Evolutionary conservation across 2,329 filamentous ascomycete species (phyloP), one percentile per base, ranked within the genome.

Genomic region (Exophiala oligosperma): DNA sequence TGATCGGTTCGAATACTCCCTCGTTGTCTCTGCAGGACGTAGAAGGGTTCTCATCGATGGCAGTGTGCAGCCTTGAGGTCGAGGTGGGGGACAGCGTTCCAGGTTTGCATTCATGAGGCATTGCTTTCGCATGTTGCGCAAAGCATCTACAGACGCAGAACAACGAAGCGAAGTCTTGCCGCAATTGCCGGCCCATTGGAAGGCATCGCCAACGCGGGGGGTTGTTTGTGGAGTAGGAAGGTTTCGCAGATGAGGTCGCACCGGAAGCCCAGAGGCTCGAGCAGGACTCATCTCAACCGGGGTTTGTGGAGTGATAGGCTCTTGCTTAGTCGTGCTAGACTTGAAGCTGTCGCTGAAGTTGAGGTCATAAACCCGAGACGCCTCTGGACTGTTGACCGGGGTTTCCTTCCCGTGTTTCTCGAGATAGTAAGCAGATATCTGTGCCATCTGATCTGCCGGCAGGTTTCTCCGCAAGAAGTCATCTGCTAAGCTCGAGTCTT

Each of bases 151-250:
- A 40, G 84, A 85, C 44, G 83, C 77, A 57, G 81, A 76, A 58
- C 81, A 77, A 58, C 77, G 75, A 61, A 73, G 71, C 73, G 83
- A 83, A 84, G 84, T 83, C 82, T 82, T 83, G 72, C 72, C 77
- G 64, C 76, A 78, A 66, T 76, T 73, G 60, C 74, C 73, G 48
- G 80, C 51, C 55, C 53, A 56, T 11, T 49, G 37, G 41, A 40
- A 48, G 23, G 54, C 52, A 23, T 64, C 54, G 6, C 50, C 44
- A 48, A 60, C 76, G 62, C 83, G 81, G 38, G 84, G 84, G 46
- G 84, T 87, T 74, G 86, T 74, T 64, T 80, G 77, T 52, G 84
- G 84, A n/a, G 84, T 87, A 14, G 83, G 84, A 56, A 87, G 72
- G 57, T 83, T 79, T 63, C 76, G 77, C 66, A 83, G 75, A 53